These are phyloP conservation scores for Noccaea bulbosa DNA, from an alignment of 345 rosid genomes.

Conservation along the genomic window DNA sequence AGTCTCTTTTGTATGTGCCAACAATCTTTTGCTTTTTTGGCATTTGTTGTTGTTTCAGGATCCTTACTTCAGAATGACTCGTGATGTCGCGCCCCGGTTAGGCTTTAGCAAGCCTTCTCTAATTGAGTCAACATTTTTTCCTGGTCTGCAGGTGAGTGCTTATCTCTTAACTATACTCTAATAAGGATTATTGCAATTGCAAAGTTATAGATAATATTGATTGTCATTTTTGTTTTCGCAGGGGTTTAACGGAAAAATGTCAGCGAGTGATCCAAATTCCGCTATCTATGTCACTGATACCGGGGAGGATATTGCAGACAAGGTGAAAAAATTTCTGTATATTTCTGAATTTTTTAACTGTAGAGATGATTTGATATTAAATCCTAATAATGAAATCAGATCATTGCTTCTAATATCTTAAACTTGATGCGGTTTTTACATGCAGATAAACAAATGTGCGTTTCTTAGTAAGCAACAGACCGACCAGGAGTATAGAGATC, in stretches of 20 bases:
- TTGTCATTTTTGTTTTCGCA: constrained; percentile 38
- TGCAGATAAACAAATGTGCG: constrained; percentile 75
- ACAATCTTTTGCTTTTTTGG: constrained; percentile 18
- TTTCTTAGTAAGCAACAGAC: constrained; percentile 79
- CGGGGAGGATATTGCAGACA: constrained; percentile 67
- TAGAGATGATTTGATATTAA: neutral
- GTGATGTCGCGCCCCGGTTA: constrained; percentile 89
- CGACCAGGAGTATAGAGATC: constrained; percentile 71
- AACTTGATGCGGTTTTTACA: constrained; percentile 6
- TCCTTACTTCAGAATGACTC: constrained; percentile 94
- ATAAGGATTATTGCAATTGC: neutral
- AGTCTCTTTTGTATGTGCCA: neutral
- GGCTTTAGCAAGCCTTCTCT: constrained; percentile 90
- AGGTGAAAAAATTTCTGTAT: constrained; percentile 49
- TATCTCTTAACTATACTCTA: neutral
- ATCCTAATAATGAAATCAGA: neutral
- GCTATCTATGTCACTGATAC: constrained; percentile 92
- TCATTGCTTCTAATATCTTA: neutral
- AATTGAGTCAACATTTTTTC: constrained; percentile 80
- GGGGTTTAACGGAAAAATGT: constrained; percentile 96
- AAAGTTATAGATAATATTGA: constrained; percentile 10
- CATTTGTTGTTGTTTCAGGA: constrained; percentile 54
- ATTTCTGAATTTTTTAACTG: constrained; percentile 1
- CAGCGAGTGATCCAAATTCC: constrained; percentile 95
- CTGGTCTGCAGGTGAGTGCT: constrained; percentile 69